Conservation (phyloP, 305 asterid species). For the Fraxinus greggii region DNA sequence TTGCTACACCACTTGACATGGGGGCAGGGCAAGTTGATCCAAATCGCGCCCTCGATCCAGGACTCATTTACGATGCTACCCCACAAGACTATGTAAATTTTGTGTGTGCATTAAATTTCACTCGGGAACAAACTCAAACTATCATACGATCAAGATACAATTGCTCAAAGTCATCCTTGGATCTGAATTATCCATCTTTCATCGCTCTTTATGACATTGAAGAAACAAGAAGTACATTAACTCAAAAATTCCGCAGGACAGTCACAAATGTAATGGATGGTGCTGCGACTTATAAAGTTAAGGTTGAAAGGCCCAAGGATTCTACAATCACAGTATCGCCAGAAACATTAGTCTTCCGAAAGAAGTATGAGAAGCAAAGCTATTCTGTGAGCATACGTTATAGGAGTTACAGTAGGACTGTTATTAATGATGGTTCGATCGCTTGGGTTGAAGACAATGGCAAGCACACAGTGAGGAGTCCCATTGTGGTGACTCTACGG, state of each 20-base stretch:
- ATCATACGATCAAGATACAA: conserved; percentile 13
- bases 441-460: not conserved
- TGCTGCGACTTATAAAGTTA: conserved; percentile 5
- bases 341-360: conserved; percentile 19
- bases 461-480: conserved; percentile 6
- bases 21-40: conserved; percentile 27
- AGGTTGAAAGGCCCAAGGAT: conserved; percentile 15
- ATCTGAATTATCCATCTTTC: conserved; percentile 24
- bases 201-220: not conserved
- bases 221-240: not conserved
- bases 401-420: not conserved
- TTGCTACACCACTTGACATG: conserved; percentile 19
- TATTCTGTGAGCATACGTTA: not conserved
- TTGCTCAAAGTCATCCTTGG: conserved; percentile 17
- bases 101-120: conserved; percentile 22
- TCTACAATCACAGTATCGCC: conserved; percentile 13
- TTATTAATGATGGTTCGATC: not conserved
- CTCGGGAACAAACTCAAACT: conserved; percentile 4
- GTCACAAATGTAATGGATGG: conserved; percentile 21
- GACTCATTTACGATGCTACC: conserved; percentile 24
- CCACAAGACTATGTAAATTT: conserved; percentile 21
- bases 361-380: conserved; percentile 15
- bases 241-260: not conserved
- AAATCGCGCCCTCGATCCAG: conserved; percentile 28
- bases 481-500: not conserved